These are phyloP conservation scores for Trichophyton equinum DNA, from an alignment of 2,329 filamentous ascomycete species.

Conservation along the genomic window DNA sequence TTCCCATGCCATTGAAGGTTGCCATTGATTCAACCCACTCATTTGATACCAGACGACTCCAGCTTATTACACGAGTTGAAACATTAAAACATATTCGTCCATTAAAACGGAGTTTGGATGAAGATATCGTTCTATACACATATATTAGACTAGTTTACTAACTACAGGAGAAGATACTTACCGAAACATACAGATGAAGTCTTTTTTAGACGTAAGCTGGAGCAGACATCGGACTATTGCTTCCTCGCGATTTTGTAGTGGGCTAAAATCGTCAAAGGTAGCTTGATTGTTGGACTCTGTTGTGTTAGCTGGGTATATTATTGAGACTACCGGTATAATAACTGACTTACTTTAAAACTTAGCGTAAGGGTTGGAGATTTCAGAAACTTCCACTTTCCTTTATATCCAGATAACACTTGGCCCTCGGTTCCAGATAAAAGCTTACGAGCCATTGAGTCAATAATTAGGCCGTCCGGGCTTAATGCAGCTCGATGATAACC, in stretches of 20 bases:
- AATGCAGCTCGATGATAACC: not conserved
- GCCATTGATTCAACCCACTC: not conserved
- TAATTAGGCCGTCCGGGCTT: not conserved
- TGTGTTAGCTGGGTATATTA: not conserved
- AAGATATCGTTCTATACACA: not conserved
- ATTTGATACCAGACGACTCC: not conserved
- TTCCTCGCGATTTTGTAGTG: not conserved
- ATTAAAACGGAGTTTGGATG: not conserved
- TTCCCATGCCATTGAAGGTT: not conserved
- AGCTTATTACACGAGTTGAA: not conserved
- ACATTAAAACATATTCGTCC: not conserved
- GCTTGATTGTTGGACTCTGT: not conserved
- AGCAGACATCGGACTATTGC: not conserved
- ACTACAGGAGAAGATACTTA: not conserved
- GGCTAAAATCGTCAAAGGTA: not conserved
- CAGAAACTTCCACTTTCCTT: not conserved
- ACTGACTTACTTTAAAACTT: not conserved
- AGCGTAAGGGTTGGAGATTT: not conserved
- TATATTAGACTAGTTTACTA: not conserved
- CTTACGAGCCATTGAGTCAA: not conserved
- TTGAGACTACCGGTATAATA: not conserved
- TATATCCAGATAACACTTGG: not conserved
- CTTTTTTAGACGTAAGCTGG: not conserved
- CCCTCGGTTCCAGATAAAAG: not conserved
- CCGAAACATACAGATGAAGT: not conserved